Percentiles rank a stretch among this genome's conserved stretches.
These are phyloP conservation scores for Clarireedia hainanense DNA, from an alignment of 2,329 filamentous ascomycete species.

Conservation along the genomic window DNA sequence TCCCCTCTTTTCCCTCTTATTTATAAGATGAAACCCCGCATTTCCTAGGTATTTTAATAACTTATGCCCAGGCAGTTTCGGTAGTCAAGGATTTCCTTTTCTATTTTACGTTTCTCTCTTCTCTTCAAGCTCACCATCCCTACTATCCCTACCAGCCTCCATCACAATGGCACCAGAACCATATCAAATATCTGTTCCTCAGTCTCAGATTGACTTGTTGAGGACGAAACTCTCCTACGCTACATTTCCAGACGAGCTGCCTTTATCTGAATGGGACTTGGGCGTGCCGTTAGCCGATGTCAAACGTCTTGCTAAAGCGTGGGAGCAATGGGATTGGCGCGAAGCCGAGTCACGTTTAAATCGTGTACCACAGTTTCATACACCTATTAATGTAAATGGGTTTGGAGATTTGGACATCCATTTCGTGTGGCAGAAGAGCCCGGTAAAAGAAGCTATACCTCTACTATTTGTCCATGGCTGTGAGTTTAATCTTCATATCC, in stretches of 20 bases:
- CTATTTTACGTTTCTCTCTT: background rate
- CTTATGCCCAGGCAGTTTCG: too few relatives aligned
- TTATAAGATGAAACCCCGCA: too few relatives aligned
- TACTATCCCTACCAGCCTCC: background rate
- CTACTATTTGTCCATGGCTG: slow-evolving; percentile 55
- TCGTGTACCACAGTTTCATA: slow-evolving; percentile 45
- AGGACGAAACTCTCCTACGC: slow-evolving; percentile 46
- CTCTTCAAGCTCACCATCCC: background rate
- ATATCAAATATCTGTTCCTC: slow-evolving; percentile 44
- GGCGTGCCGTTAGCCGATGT: slow-evolving; percentile 53
- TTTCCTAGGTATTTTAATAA: too few relatives aligned
- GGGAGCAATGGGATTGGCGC: slow-evolving; percentile 57
- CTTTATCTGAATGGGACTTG: slow-evolving; percentile 45
- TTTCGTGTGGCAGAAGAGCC: slow-evolving; percentile 51
- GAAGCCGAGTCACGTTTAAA: slow-evolving; percentile 51
- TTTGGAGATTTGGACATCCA: slow-evolving; percentile 55
- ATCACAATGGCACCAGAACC: slow-evolving; percentile 22
- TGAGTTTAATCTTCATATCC: slow-evolving; percentile 16
- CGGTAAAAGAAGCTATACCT: slow-evolving; percentile 44
- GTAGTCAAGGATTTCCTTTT: too few relatives aligned
- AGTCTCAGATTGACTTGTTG: slow-evolving; percentile 44
- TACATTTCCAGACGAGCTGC: slow-evolving; percentile 49
- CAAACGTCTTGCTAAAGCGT: slow-evolving; percentile 49
- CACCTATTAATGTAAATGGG: slow-evolving; percentile 44
- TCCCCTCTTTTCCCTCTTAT: too few relatives aligned